phyloP scores from a whole-genome alignment of 495 filamentous ascomycete genomes.

The Xanthoparmelia taractica region DNA sequence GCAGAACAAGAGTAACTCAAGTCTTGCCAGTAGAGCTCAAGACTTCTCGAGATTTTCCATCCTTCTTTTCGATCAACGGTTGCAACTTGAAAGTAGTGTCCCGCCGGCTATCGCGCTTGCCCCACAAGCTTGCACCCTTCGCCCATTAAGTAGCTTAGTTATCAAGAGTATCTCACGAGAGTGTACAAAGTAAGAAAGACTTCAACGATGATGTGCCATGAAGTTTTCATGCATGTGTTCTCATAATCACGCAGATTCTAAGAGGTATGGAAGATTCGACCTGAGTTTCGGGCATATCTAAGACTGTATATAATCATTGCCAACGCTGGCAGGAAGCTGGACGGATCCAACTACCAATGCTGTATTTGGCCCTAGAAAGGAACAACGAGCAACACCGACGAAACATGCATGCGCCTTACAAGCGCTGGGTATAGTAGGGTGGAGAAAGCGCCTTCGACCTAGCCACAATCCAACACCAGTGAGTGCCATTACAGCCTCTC shows the following conservation, averaged over 20 bases:
- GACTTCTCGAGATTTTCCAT: neutral
- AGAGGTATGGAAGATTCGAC: neutral
- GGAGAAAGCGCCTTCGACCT: neutral
- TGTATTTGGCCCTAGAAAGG: neutral
- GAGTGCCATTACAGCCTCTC: neutral
- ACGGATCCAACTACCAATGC: neutral
- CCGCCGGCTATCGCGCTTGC: constrained; percentile 3
- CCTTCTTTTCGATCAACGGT: neutral
- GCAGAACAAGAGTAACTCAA: neutral
- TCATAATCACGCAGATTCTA: too few species aligned
- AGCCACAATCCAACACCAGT: constrained; percentile 1
- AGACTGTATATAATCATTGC: neutral
- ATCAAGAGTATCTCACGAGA: neutral
- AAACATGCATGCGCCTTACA: neutral
- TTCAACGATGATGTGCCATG: too few species aligned
- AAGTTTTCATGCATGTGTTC: too few species aligned
- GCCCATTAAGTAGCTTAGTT: neutral
- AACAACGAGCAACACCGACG: neutral
- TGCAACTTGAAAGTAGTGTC: neutral
- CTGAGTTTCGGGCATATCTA: neutral
- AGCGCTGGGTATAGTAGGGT: constrained; percentile 3
- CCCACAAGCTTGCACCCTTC: neutral
- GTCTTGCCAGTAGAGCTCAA: neutral
- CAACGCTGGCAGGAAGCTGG: neutral
- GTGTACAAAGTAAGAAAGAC: too few species aligned